These are phyloP conservation scores for Malassezia vespertilionis DNA, from an alignment of 1,284 basidiomycete genomes.

Conservation along the genomic window DNA sequence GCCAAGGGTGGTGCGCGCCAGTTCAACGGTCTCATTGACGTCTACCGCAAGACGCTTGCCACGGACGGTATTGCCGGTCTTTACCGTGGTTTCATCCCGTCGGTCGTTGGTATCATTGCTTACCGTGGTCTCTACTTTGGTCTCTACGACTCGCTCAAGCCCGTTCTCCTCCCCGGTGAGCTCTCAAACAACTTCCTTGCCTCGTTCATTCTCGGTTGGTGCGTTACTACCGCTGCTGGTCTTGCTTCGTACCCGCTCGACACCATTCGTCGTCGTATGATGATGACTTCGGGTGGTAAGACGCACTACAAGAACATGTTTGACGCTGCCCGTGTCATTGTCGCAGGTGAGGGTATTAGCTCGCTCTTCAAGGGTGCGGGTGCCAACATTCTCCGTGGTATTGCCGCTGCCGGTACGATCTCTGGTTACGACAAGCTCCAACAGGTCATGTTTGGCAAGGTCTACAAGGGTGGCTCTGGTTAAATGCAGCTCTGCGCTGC, in stretches of 20 bases:
- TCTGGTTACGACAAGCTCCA: conserved; percentile 77
- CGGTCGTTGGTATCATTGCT: conserved; percentile 47
- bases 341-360: conserved; percentile 70
- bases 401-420: conserved; percentile 92
- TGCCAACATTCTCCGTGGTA: conserved; percentile 96
- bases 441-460: conserved; percentile 50
- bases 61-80: conserved; percentile 47
- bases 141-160: conserved; percentile 48
- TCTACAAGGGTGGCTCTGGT: conserved; percentile 35
- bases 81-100: conserved; percentile 48
- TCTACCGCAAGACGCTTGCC: conserved; percentile 48
- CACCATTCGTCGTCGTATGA: conserved; percentile 48
- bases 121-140: conserved; percentile 49
- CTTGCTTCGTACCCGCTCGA: conserved; percentile 48
- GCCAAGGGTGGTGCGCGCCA: conserved; percentile 48
- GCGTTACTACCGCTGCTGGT: conserved; percentile 47
- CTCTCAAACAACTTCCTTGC: conserved; percentile 47
- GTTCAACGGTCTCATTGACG: conserved; percentile 48
- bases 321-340: conserved; percentile 62
- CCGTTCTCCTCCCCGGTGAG: conserved; percentile 42
- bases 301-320: conserved; percentile 52
- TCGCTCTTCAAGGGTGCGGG: conserved; percentile 65
- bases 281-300: conserved; percentile 47
- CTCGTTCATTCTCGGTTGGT: conserved; percentile 47
- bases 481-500: conserved; percentile 1